These are phyloP conservation scores for Cladosporium sp. DNA, from an alignment of 2,329 filamentous ascomycete species.

Conservation along the genomic window DNA sequence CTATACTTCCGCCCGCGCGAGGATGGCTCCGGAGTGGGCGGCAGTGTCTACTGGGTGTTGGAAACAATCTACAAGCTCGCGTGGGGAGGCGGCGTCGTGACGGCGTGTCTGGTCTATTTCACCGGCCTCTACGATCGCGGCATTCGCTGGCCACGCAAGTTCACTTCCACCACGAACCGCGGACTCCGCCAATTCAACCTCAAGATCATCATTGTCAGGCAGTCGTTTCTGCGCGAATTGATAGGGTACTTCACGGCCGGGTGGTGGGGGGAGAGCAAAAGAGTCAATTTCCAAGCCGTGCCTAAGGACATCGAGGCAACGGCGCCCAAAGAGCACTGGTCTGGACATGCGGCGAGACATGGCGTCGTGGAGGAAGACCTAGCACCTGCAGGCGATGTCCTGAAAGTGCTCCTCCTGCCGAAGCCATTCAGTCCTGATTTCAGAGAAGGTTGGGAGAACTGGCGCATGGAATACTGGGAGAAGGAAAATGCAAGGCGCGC, in stretches of 20 bases:
- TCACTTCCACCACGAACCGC: conserved; percentile 84
- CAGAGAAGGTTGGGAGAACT: conserved; percentile 94
- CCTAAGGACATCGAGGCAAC: conserved; percentile 40
- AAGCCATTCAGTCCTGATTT: conserved; percentile 96
- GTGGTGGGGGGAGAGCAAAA: conserved; percentile 28
- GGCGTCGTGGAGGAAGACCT: conserved; percentile 76
- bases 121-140: conserved; percentile 96
- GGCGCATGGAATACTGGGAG: conserved; percentile 94
- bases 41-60: conserved; percentile 93
- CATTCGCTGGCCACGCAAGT: conserved; percentile 87
- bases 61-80: conserved; percentile 88
- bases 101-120: conserved; percentile 81
- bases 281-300: conserved; percentile 33
- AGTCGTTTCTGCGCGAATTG: conserved; percentile 76
- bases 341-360: conserved; percentile 25
- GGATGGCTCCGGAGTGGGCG: conserved; percentile 85
- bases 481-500: conserved; percentile 87
- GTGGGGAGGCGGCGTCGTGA: conserved; percentile 86
- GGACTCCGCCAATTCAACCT: conserved; percentile 91
- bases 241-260: conserved; percentile 47
- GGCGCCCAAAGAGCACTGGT: conserved; percentile 60
- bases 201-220: conserved; percentile 86
- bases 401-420: conserved; percentile 83
- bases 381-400: conserved; percentile 81
- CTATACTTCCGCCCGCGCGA: conserved; percentile 95